Percentiles rank a stretch among this genome's conserved stretches.
Conservation (phyloP, 2,329 filamentous ascomycete genomes). For the Nothophaeocryptopus gaeumannii region DNA sequence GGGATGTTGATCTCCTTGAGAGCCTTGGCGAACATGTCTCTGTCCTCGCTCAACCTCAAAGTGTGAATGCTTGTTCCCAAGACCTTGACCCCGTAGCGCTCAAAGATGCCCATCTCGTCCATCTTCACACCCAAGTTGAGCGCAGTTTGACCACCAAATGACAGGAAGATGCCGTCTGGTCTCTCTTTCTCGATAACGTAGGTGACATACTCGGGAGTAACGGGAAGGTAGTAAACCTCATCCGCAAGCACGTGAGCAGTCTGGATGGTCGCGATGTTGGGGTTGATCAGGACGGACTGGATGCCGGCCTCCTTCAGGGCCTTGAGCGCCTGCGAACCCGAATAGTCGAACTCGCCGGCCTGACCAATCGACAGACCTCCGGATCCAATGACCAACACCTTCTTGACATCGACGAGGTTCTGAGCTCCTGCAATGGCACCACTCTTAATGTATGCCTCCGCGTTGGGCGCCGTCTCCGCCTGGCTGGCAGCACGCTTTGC, state of each 20-base stretch:
- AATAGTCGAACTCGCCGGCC: conserved; percentile 98
- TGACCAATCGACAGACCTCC: conserved; percentile 96
- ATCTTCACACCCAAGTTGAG: conserved; percentile 96
- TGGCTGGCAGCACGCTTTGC: conserved; percentile 32
- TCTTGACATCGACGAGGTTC: conserved; percentile 85
- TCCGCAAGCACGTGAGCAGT: conserved; percentile 94
- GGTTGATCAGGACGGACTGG: conserved; percentile 88
- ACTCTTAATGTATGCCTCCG: conserved; percentile 84
- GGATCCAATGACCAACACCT: conserved; percentile 93
- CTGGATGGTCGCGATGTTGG: conserved; percentile 97
- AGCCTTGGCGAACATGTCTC: conserved; percentile 92
- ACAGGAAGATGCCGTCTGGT: conserved; percentile 95
- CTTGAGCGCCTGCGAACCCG: conserved; percentile 93
- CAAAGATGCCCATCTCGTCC: conserved; percentile 92
- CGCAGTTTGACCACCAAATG: conserved; percentile 95
- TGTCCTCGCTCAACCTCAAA: conserved; percentile 89
- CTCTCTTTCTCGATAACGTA: conserved; percentile 96
- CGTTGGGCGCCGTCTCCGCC: conserved; percentile 69
- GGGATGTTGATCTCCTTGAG: conserved; percentile 97
- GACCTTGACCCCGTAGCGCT: conserved; percentile 92
- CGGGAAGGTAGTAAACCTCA: conserved; percentile 96
- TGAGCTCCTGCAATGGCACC: conserved; percentile 75
- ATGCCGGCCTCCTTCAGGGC: conserved; percentile 94
- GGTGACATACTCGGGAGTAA: conserved; percentile 95
- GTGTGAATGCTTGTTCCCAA: conserved; percentile 93